These are phyloP conservation scores for Myotisia sp. DNA, from an alignment of 2,329 filamentous ascomycete genomes.

Conservation along the genomic window DNA sequence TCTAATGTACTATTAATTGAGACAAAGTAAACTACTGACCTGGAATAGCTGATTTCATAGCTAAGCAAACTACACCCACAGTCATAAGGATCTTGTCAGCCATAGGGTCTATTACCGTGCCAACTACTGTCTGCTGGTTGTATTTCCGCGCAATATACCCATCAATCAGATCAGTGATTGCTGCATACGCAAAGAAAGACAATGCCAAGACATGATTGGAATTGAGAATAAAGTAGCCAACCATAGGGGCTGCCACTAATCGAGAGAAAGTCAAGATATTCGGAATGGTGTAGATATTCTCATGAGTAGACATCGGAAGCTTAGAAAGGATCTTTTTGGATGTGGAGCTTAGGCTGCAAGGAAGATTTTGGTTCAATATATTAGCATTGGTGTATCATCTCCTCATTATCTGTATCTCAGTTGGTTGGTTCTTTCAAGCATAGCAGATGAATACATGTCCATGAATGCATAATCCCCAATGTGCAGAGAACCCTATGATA, in stretches of 20 bases:
- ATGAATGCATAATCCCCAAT: too few species aligned
- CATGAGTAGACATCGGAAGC: too few species aligned
- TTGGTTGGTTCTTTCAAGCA: too few species aligned
- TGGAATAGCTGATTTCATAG: slow-evolving; percentile 67
- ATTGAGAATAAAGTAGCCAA: slow-evolving; percentile 79
- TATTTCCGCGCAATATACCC: slow-evolving; percentile 84
- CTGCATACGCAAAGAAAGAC: slow-evolving; percentile 80
- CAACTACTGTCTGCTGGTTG: slow-evolving; percentile 83
- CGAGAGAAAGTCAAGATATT: slow-evolving; percentile 84
- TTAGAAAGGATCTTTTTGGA: too few species aligned
- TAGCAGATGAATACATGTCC: too few species aligned
- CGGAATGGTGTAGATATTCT: slow-evolving; percentile 95
- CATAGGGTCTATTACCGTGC: slow-evolving; percentile 90
- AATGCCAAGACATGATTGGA: slow-evolving; percentile 67
- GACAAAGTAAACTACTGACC: slow-evolving; percentile 36
- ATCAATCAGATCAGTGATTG: slow-evolving; percentile 80
- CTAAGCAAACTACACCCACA: slow-evolving; percentile 70
- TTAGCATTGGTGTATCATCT: too few species aligned
- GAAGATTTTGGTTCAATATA: too few species aligned
- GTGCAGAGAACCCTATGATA: too few species aligned
- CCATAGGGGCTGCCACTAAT: slow-evolving; percentile 63
- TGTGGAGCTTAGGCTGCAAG: too few species aligned
- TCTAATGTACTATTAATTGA: too few species aligned
- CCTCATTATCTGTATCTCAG: too few species aligned
- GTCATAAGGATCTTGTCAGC: slow-evolving; percentile 96